These are phyloP conservation scores for Plantago ovata DNA, from an alignment of 257 asterid genomes.

Conservation along the genomic window DNA sequence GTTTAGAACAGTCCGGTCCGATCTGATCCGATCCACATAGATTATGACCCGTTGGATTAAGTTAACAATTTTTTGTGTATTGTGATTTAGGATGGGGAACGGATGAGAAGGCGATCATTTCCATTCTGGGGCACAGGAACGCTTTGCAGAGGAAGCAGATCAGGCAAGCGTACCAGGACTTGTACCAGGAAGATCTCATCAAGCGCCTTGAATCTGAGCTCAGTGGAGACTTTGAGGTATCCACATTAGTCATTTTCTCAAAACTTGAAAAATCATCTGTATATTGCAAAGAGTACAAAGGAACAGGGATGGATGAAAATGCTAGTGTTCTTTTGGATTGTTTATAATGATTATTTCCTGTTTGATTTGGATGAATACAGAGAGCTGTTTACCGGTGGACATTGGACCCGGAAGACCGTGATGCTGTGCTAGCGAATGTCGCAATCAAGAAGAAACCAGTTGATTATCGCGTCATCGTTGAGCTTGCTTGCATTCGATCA, in stretches of 20 bases:
- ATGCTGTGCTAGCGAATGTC: constrained; percentile 48
- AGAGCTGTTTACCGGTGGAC: constrained; percentile 75
- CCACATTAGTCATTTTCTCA: not conserved
- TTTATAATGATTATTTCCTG: not conserved
- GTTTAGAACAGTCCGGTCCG: too few relatives aligned
- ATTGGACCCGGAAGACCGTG: constrained; percentile 68
- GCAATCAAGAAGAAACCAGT: constrained; percentile 44
- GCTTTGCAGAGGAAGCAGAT: constrained; percentile 54
- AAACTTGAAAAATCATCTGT: too few relatives aligned
- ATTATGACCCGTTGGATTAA: too few relatives aligned
- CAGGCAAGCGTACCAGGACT: constrained; percentile 52
- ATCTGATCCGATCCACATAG: too few relatives aligned
- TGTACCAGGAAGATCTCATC: constrained; percentile 63
- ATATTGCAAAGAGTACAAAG: not conserved
- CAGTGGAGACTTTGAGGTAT: constrained; percentile 71
- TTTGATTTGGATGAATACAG: constrained; percentile 22
- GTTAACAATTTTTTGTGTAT: not conserved
- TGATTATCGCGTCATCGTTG: constrained; percentile 48
- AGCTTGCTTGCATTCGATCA: constrained; percentile 39
- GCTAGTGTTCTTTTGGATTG: too few relatives aligned
- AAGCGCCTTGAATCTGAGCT: constrained; percentile 76
- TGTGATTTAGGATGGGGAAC: constrained; percentile 70
- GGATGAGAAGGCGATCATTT: constrained; percentile 56
- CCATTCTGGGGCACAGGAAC: constrained; percentile 57
- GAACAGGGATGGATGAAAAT: not conserved